A percentile compares a stretch with the other conserved stretches of the same genome.
Evolutionary conservation across 176 grass and related monocot genomes (phyloP).

Genomic region (Areca catechu): DNA sequence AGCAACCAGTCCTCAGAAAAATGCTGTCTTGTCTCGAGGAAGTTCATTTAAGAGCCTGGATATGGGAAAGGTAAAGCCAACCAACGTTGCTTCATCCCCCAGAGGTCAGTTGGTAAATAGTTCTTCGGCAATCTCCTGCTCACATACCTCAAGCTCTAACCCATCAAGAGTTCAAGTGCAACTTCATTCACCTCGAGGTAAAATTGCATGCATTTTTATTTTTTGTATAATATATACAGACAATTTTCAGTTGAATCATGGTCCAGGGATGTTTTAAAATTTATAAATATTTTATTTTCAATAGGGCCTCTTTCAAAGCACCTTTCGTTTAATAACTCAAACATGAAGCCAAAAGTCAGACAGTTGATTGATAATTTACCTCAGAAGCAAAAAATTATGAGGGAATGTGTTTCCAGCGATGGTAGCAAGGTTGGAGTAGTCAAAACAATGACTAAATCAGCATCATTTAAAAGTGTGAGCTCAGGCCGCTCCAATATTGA

Average conservation of each 20-base stretch:
- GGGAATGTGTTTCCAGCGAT: slow-evolving; percentile 30
- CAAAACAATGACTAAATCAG: slow-evolving; percentile 44
- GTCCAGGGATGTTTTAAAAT: neutral
- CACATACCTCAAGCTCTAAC: slow-evolving; percentile 36
- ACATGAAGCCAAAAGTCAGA: slow-evolving; percentile 62
- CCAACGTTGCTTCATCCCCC: slow-evolving; percentile 27
- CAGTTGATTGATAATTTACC: slow-evolving; percentile 35
- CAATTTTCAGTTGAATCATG: neutral
- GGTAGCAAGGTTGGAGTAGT: slow-evolving; percentile 27
- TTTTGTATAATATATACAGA: too few species aligned
- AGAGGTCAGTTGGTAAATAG: slow-evolving; percentile 26
- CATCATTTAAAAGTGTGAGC: slow-evolving; percentile 47
- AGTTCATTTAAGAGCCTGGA: slow-evolving; percentile 42
- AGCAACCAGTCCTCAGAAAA: slow-evolving; percentile 29
- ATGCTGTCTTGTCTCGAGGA: slow-evolving; percentile 24
- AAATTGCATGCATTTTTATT: slow-evolving; percentile 1
- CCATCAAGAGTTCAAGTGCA: slow-evolving; percentile 36
- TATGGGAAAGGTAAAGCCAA: slow-evolving; percentile 22
- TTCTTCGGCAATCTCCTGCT: slow-evolving; percentile 38
- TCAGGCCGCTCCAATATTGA: slow-evolving; percentile 25
- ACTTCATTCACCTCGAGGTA: slow-evolving; percentile 70
- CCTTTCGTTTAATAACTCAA: slow-evolving; percentile 52
- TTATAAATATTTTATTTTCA: slow-evolving; percentile 7
- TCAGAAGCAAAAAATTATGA: slow-evolving; percentile 41
- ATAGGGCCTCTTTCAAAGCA: slow-evolving; percentile 74